These are phyloP conservation scores for Lachnellula cervina DNA, from an alignment of 2,329 filamentous ascomycete species.

Conservation along the genomic window DNA sequence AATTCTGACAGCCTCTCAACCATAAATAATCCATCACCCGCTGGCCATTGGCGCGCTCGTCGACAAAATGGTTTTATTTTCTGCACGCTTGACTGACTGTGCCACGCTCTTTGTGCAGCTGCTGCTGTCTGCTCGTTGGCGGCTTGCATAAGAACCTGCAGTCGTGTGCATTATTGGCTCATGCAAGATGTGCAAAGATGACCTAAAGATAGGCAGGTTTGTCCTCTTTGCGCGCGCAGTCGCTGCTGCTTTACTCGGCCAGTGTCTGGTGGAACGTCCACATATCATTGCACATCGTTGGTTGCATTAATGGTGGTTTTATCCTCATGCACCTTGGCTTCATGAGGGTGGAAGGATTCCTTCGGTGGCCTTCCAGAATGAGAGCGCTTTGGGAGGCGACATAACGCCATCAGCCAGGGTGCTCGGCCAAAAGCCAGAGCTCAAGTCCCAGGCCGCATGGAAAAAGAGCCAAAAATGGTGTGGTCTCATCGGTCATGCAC, in stretches of 20 bases:
- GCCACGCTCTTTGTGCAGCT: constrained; percentile 3
- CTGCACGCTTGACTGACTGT: constrained; percentile 2
- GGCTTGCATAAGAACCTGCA: constrained; percentile 5
- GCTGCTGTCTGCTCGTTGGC: constrained; percentile 3
- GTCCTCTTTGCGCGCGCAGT: not conserved
- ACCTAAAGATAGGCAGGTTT: constrained; percentile 12
- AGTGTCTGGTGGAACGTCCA: not conserved
- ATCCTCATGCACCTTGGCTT: not conserved
- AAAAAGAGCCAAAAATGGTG: not conserved
- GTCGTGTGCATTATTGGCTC: constrained; percentile 11
- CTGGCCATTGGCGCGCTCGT: constrained; percentile 9
- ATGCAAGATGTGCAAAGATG: constrained; percentile 6
- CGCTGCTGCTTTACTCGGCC: constrained; percentile 3
- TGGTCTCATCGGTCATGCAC: constrained; percentile 9
- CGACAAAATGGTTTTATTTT: constrained; percentile 3
- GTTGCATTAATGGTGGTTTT: not conserved
- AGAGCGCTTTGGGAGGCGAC: not conserved
- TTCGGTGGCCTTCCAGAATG: constrained; percentile 24
- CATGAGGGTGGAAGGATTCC: not conserved
- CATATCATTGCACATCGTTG: not conserved
- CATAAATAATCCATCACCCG: constrained; percentile 11
- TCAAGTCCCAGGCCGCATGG: not conserved
- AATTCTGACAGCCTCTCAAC: constrained; percentile 9
- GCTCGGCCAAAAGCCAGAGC: not conserved
- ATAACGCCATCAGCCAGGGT: not conserved